Conservation (phyloP, 768 basidiomycete genomes). For the Phylloporus sp. region DNA sequence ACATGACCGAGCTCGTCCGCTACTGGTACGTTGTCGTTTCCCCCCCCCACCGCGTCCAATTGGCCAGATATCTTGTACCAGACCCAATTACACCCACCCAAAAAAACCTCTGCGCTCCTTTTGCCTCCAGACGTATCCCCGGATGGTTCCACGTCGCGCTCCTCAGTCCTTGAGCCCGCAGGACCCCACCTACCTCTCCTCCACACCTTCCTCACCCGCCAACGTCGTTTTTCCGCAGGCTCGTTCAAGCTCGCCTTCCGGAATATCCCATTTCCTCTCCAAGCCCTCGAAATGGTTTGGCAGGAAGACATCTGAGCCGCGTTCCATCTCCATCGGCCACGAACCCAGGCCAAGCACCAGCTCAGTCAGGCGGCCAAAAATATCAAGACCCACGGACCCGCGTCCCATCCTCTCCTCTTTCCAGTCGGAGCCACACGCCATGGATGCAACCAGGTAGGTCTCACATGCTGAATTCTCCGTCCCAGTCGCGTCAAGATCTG, state of each 20-base stretch:
- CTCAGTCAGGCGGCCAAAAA: slow-evolving; percentile 65
- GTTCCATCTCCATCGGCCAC: slow-evolving; percentile 34
- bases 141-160: slow-evolving; percentile 52
- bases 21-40: slow-evolving; percentile 8
- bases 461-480: not conserved
- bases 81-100: not conserved
- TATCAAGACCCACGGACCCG: slow-evolving; percentile 81
- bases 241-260: slow-evolving; percentile 62
- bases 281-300: slow-evolving; percentile 73
- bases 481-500: slow-evolving; percentile 3
- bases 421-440: slow-evolving; percentile 45
- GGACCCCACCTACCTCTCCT: slow-evolving; percentile 23
- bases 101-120: slow-evolving; percentile 14
- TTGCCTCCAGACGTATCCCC: not conserved
- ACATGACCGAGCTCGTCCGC: slow-evolving; percentile 5
- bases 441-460: slow-evolving; percentile 53
- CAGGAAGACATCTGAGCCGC: slow-evolving; percentile 53
- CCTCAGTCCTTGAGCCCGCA: slow-evolving; percentile 38
- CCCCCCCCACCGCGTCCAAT: not conserved
- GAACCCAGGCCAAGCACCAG: slow-evolving; percentile 51
- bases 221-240: slow-evolving; percentile 38
- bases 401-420: slow-evolving; percentile 57
- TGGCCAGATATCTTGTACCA: not conserved
- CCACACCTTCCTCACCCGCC: slow-evolving; percentile 32
- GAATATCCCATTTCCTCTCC: slow-evolving; percentile 61